Percentiles rank a stretch among this genome's conserved stretches.
Evolutionary conservation across 768 basidiomycete species (phyloP).

Genomic region (Suillus lakei): DNA sequence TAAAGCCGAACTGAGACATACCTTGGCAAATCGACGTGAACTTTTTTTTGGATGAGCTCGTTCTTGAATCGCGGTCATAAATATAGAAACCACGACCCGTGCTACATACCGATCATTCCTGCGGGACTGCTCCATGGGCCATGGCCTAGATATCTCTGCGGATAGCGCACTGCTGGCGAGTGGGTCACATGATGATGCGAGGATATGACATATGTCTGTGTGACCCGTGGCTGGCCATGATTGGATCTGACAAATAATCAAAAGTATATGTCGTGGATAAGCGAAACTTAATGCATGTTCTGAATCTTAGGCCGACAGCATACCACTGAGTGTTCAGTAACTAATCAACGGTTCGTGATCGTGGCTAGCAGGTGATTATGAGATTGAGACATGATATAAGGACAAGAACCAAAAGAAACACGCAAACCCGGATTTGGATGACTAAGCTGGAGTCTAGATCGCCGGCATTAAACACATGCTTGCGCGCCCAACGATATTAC

Average conservation of each 20-base stretch:
- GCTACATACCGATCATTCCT: background rate
- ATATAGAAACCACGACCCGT: background rate
- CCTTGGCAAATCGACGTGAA: background rate
- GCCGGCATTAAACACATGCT: slow-evolving; percentile 1
- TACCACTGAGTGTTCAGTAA: background rate
- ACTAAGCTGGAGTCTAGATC: background rate
- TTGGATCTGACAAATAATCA: background rate
- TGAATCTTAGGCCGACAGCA: background rate
- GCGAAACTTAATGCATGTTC: background rate
- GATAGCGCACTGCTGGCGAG: background rate
- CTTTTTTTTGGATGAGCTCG: background rate
- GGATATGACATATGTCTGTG: background rate
- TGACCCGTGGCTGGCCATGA: background rate
- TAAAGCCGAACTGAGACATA: background rate
- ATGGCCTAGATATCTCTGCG: background rate
- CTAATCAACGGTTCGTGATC: background rate
- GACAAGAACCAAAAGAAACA: background rate
- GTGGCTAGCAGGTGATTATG: background rate
- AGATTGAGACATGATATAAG: background rate
- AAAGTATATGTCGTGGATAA: background rate
- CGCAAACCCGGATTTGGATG: background rate
- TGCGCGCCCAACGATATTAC: background rate
- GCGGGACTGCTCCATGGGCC: background rate
- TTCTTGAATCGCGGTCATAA: background rate
- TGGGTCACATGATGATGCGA: background rate